Conservation (phyloP, 768 basidiomycete species). For the Phlegmacium glaucopus region DNA sequence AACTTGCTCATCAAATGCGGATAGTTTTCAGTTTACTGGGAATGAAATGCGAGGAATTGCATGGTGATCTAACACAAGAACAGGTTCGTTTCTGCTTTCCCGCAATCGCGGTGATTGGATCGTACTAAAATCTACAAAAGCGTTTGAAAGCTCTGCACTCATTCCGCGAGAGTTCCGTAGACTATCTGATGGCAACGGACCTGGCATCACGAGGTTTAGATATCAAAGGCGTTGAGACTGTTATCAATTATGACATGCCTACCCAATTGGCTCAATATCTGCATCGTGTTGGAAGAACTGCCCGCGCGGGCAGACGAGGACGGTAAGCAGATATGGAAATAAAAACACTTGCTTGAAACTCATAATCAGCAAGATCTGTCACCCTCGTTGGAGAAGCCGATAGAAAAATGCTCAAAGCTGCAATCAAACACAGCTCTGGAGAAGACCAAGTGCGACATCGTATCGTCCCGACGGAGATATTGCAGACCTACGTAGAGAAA, state of each 20-base stretch:
- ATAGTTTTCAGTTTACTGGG: constrained; percentile 86
- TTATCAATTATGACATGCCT: constrained; percentile 99
- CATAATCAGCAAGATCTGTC: constrained; percentile 52
- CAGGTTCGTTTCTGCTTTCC: constrained; percentile 52
- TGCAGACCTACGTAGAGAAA: constrained; percentile 67
- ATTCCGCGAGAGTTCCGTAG: constrained; percentile 86
- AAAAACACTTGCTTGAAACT: too few relatives aligned
- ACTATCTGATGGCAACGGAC: constrained; percentile 95
- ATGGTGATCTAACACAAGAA: constrained; percentile 95
- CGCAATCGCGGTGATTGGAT: background rate
- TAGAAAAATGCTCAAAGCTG: constrained; percentile 93
- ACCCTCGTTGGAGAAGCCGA: constrained; percentile 96
- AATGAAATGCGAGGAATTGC: constrained; percentile 90
- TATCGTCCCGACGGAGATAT: constrained; percentile 72
- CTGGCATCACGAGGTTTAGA: constrained; percentile 93
- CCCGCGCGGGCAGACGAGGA: constrained; percentile 90
- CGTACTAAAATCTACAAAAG: constrained; percentile 34
- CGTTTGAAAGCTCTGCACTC: constrained; percentile 81
- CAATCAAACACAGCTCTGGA: constrained; percentile 81
- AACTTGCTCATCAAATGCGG: constrained; percentile 95
- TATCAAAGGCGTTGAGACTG: constrained; percentile 95
- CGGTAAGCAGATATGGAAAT: constrained; percentile 50
- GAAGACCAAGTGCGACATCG: constrained; percentile 87
- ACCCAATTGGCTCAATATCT: constrained; percentile 89
- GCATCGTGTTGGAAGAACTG: constrained; percentile 96